Evolutionary conservation across 2,329 filamentous ascomycete species (phyloP), one percentile per base, ranked within the genome.

Genomic region (Sarocladium strictum): DNA sequence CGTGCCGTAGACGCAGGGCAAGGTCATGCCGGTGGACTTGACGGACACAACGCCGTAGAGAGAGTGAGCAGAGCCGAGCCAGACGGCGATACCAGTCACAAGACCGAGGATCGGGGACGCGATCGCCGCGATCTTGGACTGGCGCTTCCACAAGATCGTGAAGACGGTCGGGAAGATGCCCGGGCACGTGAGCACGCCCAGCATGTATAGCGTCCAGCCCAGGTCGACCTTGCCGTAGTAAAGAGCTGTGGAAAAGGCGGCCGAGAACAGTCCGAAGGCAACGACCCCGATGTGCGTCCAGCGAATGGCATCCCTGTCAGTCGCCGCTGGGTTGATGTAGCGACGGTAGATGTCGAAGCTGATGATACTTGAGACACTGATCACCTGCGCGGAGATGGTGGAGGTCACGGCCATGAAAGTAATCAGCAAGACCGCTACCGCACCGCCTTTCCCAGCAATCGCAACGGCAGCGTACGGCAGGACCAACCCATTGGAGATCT

Each of bases 371-470:
- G 74, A 77, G 2, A 79, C 76, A 1, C 77, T 76, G 49, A 80
- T 79, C 1, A 80, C 72, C 43, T 80, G 76, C 0, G 77, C 76
- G 0, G 74, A 77, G 2, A 78, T 69, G 0, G 76, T 79, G 0
- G 74, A 78, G 1, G 85, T 89, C n/a, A 89, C 84, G 2, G 86
- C 87, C 86, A 90, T 89, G 72, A 90, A 89, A 11, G 86, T 81
- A 54, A 89, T 77, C 3, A 90, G 69, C 0, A 89, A 73, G 1
- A 86, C 82, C 0, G 84, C 86, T 1, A 79, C 83, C 0, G 86
- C 86, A 47, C 87, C 87, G 9, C 86, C 86, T 58, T 83, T 85
- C 0, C 87, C 87, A 2, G 88, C 77, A 26, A 90, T 68, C 2
- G 86, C 84, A 24, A 87, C 81, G 0, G 87, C 84, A 2, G 84